These are phyloP conservation scores for Sextonia rubra DNA, from an alignment of 164 flowering plant species.

Conservation along the genomic window DNA sequence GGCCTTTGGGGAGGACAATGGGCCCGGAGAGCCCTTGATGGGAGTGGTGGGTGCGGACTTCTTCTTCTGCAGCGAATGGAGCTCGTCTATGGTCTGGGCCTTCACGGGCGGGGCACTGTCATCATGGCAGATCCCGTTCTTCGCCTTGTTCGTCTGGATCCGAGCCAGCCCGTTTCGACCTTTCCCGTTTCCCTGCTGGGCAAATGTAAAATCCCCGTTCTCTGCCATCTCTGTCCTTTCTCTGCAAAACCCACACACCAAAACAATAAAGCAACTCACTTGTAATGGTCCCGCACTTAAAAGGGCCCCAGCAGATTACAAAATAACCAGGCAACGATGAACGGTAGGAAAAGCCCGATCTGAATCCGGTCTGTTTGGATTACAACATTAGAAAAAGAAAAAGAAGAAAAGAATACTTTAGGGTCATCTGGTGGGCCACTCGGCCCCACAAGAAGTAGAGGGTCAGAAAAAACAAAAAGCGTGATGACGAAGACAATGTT, in stretches of 20 bases:
- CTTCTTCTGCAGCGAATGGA: slow-evolving; percentile 79
- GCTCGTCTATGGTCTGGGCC: slow-evolving; percentile 79
- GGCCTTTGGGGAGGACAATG: slow-evolving; percentile 33
- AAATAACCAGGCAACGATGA: too few relatives aligned
- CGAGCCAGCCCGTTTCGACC: slow-evolving; percentile 30
- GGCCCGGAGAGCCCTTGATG: slow-evolving; percentile 28
- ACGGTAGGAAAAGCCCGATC: too few relatives aligned
- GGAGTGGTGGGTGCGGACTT: slow-evolving; percentile 81
- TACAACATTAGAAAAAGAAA: too few relatives aligned
- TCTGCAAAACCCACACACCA: neutral
- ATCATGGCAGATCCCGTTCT: slow-evolving; percentile 57
- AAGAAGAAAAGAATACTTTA: too few relatives aligned
- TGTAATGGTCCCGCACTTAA: too few relatives aligned
- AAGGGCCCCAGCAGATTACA: too few relatives aligned
- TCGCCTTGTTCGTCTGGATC: slow-evolving; percentile 33
- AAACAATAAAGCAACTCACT: too few relatives aligned
- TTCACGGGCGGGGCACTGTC: slow-evolving; percentile 54
- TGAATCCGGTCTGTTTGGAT: too few relatives aligned
- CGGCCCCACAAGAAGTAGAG: too few relatives aligned
- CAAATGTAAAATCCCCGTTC: slow-evolving; percentile 30
- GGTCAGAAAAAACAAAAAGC: too few relatives aligned
- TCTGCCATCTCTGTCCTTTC: slow-evolving; percentile 27
- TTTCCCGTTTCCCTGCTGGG: slow-evolving; percentile 4
- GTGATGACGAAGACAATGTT: too few relatives aligned
- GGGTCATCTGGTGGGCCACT: too few relatives aligned